Base-by-base conservation (phyloP, 345 rosid species). In the Melastoma malabathricum region DNA sequence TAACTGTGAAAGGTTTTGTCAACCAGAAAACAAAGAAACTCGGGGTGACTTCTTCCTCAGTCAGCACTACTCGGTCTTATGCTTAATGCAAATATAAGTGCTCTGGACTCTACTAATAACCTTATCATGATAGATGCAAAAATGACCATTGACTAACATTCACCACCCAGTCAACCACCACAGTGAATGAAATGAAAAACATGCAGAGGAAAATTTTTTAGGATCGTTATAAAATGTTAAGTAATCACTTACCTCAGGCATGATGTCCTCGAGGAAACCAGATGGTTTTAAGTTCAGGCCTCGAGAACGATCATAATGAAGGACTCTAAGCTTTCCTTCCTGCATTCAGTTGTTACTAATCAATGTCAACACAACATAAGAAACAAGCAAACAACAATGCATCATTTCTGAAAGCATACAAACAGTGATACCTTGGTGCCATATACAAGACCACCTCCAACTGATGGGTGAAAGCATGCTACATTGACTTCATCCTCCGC, bases 401-500 rank as follows among this genome's bases (percentile, higher is more conserved):
- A 12, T 1, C 41, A 34, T 34, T 34, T 6, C 10, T 13, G 46
- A 20, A 19, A 16, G 49, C 29, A 58, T 16, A 39, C 43, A 52
- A 46, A 47, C 53, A 34, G 12, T 8, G 41, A 12, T 34, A 79
- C 94, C 86, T 84, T 87, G 16, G 94, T 84, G 51, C 94, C 96
- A 68, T 87, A 84, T n/a, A 84, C 84, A 72, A 87, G 85, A 46
- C 96, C 94, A 25, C 87, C 84, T 43, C 96, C 94, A 10, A 79
- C 78, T 46, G 79, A 73, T 60, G 94, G 96, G 71, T 87, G 96
- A 64, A 81, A 87, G 67, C 94, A 83, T 44, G 92, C 95, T 38
- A 86, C 89, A 63, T 83, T 83, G 52, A 86, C 92, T 79, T 86
- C 95, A 72, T 86, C 95, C 59, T 87, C 96, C 31, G 80, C 81